Conservation (phyloP, 805 yeast species). For the Starmerella bombicola region DNA sequence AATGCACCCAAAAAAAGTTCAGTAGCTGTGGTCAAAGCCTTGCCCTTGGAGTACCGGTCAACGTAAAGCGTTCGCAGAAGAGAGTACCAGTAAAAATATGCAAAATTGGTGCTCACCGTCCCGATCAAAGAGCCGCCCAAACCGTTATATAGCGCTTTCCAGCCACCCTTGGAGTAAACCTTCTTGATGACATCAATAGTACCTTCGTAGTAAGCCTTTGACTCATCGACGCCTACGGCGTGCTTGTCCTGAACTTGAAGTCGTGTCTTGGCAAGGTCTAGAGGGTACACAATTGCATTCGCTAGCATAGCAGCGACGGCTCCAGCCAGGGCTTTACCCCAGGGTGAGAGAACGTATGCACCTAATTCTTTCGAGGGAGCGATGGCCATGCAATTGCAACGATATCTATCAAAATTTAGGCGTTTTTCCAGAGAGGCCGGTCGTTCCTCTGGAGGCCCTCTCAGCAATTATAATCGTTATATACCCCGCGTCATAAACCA, state of each 20-base stretch:
- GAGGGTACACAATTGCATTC: constrained; percentile 65
- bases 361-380: constrained; percentile 13
- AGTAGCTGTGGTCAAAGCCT: constrained; percentile 40
- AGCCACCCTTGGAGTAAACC: constrained; percentile 46
- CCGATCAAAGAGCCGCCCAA: constrained; percentile 53
- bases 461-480: too few relatives aligned
- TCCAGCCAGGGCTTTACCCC: constrained; percentile 73
- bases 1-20: constrained; percentile 65
- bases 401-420: too few relatives aligned
- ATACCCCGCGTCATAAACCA: too few relatives aligned
- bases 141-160: constrained; percentile 62
- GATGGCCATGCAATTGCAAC: constrained; percentile 7
- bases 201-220: constrained; percentile 36
- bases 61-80: constrained; percentile 48
- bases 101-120: constrained; percentile 64
- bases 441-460: too few relatives aligned
- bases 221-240: constrained; percentile 12
- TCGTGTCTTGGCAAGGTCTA: constrained; percentile 64
- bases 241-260: constrained; percentile 50
- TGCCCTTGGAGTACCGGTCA: constrained; percentile 28
- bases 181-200: constrained; percentile 50
- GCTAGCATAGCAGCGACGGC: constrained; percentile 74
- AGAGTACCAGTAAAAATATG: constrained; percentile 81
- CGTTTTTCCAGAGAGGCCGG: too few relatives aligned
- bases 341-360: constrained; percentile 33